Percentiles rank a stretch among this genome's conserved stretches.
phyloP scores from a whole-genome alignment of 2,329 filamentous ascomycete species.

The Aureobasidium sp. region DNA sequence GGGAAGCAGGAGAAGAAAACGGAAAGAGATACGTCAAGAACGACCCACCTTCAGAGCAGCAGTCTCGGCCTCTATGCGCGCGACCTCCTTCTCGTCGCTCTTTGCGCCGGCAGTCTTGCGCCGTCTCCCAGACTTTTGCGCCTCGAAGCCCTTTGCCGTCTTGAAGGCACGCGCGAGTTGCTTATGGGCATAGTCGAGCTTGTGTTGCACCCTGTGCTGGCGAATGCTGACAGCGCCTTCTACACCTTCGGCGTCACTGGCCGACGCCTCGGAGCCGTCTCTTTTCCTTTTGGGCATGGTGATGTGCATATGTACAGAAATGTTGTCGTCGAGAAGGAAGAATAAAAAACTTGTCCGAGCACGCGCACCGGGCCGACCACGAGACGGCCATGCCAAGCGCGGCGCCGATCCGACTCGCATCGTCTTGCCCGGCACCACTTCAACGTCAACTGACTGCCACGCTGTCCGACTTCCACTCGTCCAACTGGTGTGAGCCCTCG shows the following conservation, averaged over 20 bases:
- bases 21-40: not conserved
- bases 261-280: constrained; percentile 15
- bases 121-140: constrained; percentile 61
- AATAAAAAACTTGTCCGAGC: constrained; percentile 3
- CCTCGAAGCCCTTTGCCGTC: constrained; percentile 64
- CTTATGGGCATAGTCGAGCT: constrained; percentile 46
- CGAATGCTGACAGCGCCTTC: constrained; percentile 17
- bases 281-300: constrained; percentile 27
- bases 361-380: constrained; percentile 1
- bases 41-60: constrained; percentile 44
- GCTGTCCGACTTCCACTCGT: not conserved
- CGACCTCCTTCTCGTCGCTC: constrained; percentile 39
- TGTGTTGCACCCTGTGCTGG: constrained; percentile 42
- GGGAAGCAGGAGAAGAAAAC: not conserved
- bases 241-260: constrained; percentile 17
- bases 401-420: not conserved
- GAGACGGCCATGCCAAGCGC: not conserved
- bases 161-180: constrained; percentile 61
- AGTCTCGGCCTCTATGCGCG: constrained; percentile 55
- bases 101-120: constrained; percentile 45
- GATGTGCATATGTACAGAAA: not conserved
- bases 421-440: not conserved
- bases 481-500: not conserved
- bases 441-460: constrained; percentile 9
- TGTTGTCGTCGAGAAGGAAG: not conserved